Evolutionary conservation across 495 filamentous ascomycete species (phyloP).

Genomic region (Xylaria bambusicola): DNA sequence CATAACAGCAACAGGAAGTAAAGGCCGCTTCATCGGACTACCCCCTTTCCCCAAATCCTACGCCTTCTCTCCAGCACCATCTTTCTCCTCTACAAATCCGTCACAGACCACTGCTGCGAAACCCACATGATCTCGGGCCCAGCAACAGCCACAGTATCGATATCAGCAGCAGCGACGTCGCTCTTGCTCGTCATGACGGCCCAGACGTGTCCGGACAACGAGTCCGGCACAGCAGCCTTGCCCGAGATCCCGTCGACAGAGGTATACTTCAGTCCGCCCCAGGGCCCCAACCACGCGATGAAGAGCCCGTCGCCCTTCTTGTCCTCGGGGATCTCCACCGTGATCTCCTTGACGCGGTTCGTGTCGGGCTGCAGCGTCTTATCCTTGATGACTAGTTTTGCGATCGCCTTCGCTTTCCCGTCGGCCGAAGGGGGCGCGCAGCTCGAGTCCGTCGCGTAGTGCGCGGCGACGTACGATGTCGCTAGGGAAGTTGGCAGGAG

Average conservation of each 20-base stretch:
- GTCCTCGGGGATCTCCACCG: slow-evolving; percentile 23
- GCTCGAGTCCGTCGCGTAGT: slow-evolving; percentile 27
- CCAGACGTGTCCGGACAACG: slow-evolving; percentile 43
- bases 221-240: slow-evolving; percentile 28
- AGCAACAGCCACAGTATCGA: slow-evolving; percentile 32
- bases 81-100: neutral
- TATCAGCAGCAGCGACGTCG: slow-evolving; percentile 23
- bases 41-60: neutral
- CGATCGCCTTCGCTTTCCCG: no score
- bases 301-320: slow-evolving; percentile 17
- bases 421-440: slow-evolving; percentile 12
- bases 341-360: slow-evolving; percentile 21
- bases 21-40: no score
- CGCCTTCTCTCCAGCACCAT: neutral
- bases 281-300: slow-evolving; percentile 43
- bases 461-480: slow-evolving; percentile 32
- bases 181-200: slow-evolving; percentile 32
- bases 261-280: slow-evolving; percentile 39
- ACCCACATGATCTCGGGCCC: slow-evolving; percentile 44
- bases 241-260: slow-evolving; percentile 22
- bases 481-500: slow-evolving; percentile 36
- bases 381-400: slow-evolving; percentile 14
- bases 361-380: slow-evolving; percentile 11
- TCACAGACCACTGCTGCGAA: slow-evolving; percentile 27
- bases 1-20: no score